Evolutionary conservation across 1,139 yeast species (phyloP), one percentile per base, ranked within the genome.

Genomic region (Zygoascus meyerae): DNA sequence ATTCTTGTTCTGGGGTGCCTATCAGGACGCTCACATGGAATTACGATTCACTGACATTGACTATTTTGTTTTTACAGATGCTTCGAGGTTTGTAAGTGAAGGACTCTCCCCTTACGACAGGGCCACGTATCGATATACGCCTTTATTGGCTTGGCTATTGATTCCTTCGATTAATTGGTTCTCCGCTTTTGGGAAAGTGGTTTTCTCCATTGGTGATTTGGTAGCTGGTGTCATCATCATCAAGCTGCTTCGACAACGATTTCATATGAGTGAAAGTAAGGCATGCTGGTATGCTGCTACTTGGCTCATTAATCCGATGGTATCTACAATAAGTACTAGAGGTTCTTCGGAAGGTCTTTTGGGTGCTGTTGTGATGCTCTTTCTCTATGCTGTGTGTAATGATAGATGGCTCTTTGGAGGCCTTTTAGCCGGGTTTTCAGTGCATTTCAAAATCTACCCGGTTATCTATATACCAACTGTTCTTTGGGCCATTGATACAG

Each of bases 271-370:
- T 6, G 58, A 60, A 40, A 49, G 56, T 8, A 68, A 68, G 42
- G 69, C 72, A 15, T 55, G 72, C 17, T 46, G 70, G 10, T 70
- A 79, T 50, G 65, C 81, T 31, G 68, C 83, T 1, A 69, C 89
- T 3, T 92, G 98, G 98, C 71, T 92, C 35, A 71, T 87, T 56
- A 92, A 92, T 63, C 98, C 98, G 10, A 86, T 92, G 94, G 98
- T 90, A 0, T 79, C 85, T 30, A 89, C 95, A 1, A 92, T 92
- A 39, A 83, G 95, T 52, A 89, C 97, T 0, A 71, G 98, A 47
- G 98, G 98, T 0, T 86, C 95, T 16, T 84, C 96, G 0, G 98
- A 92, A 62, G 90, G 97, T 52, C 73, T 92, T 1, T 68, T 92
- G 40, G 87, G 95, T 1, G 90, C 86, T 21, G 70, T 90, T 57